Conservation (phyloP, 768 basidiomycete genomes). For the Hortiboletus flavorubellus region DNA sequence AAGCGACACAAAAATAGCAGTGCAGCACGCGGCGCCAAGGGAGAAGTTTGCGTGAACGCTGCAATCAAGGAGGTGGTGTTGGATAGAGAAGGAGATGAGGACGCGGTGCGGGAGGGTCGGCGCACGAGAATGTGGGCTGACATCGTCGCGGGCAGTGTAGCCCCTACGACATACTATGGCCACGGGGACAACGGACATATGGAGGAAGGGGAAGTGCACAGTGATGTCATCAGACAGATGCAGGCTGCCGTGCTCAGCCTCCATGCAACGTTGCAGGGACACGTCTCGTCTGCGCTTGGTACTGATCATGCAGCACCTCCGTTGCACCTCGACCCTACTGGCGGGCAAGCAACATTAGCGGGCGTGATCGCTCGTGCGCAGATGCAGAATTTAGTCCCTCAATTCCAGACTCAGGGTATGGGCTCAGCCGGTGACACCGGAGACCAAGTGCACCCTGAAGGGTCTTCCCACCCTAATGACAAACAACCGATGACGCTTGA, state of each 20-base stretch:
- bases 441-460: conserved; percentile 8
- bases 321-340: conserved; percentile 41
- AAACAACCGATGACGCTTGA: conserved; percentile 5
- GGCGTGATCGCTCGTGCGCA: conserved; percentile 73
- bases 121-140: conserved; percentile 64
- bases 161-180: conserved; percentile 6
- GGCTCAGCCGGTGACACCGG: conserved; percentile 1
- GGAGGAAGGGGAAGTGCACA: conserved; percentile 64
- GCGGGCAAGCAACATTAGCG: conserved; percentile 65
- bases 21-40: conserved; percentile 47
- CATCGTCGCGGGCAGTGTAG: conserved; percentile 40
- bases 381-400: conserved; percentile 40
- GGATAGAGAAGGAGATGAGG: conserved; percentile 37
- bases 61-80: conserved; percentile 60
- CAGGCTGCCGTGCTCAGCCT: conserved; percentile 53
- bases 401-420: conserved; percentile 10
- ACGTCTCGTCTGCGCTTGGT: conserved; percentile 57
- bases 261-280: conserved; percentile 52
- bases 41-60: conserved; percentile 52
- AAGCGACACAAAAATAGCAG: conserved; percentile 70
- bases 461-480: conserved; percentile 7
- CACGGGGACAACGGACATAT: conserved; percentile 27
- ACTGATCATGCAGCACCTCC: conserved; percentile 32
- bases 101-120: conserved; percentile 50
- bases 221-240: conserved; percentile 43